A percentile compares a stretch with the other conserved stretches of the same genome.
Conservation (phyloP, 495 filamentous ascomycete genomes). For the Tuber melanosporum region DNA sequence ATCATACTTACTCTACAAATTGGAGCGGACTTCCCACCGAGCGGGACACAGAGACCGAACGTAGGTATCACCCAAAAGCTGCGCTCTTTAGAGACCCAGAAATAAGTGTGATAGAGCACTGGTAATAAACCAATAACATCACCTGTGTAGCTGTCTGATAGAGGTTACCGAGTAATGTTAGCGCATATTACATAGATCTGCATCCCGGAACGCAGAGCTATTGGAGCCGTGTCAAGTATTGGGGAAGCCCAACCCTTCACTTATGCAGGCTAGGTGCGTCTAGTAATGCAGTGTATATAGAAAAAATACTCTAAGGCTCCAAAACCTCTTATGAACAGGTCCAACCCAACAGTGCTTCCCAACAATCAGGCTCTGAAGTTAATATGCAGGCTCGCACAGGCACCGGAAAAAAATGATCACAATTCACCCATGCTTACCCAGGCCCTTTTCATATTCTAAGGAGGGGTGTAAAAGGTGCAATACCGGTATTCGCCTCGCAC, state of each 20-base stretch:
- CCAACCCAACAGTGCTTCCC: constrained; percentile 3
- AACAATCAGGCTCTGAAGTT: not conserved
- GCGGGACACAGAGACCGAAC: not conserved
- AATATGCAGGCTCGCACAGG: not conserved
- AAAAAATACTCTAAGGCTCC: not conserved
- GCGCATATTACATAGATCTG: not conserved
- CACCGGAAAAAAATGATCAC: not conserved
- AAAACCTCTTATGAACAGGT: not conserved
- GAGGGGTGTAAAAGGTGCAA: not conserved
- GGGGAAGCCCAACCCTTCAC: not conserved
- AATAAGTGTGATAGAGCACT: not conserved
- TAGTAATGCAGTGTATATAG: not conserved
- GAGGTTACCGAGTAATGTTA: not conserved
- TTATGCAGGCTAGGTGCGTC: not conserved
- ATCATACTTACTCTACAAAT: not conserved
- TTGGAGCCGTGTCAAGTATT: not conserved
- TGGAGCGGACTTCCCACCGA: not conserved
- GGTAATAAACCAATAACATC: not conserved
- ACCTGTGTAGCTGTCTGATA: not conserved
- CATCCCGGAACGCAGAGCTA: not conserved
- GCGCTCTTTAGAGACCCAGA: not conserved
- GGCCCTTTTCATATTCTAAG: not conserved
- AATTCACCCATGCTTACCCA: not conserved
- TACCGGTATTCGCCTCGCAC: not conserved
- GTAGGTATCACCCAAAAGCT: not conserved